Conservation (phyloP, 2,329 filamentous ascomycete species). For the Monilinia vaccinii-corymbosi region DNA sequence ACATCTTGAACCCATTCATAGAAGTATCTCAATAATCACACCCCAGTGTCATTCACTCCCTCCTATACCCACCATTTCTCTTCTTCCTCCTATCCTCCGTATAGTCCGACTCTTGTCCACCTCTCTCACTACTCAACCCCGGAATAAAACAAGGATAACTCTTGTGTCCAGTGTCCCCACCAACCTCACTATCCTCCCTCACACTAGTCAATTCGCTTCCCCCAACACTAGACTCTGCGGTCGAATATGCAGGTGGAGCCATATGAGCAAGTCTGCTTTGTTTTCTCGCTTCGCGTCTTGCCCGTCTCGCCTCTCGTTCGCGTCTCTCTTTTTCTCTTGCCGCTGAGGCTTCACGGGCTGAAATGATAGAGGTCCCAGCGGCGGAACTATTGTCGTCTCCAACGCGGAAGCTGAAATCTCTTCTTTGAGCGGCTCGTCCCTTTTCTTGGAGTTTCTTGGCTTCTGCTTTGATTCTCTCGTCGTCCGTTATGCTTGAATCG, state of each 20-base stretch:
- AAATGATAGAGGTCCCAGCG: slow-evolving; percentile 2
- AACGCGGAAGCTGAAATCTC: slow-evolving; percentile 28
- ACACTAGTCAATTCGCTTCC: slow-evolving; percentile 15
- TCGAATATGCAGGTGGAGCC: slow-evolving; percentile 2
- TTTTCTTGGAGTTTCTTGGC: slow-evolving; percentile 47
- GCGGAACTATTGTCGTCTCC: slow-evolving; percentile 26
- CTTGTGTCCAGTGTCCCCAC: slow-evolving; percentile 29
- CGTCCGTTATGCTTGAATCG: slow-evolving; percentile 7
- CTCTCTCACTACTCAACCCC: slow-evolving; percentile 21
- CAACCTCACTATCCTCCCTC: slow-evolving; percentile 16
- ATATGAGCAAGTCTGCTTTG: slow-evolving; percentile 15
- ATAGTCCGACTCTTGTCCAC: slow-evolving; percentile 21
- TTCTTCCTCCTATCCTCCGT: slow-evolving; percentile 26
- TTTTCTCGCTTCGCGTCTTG: slow-evolving; percentile 16
- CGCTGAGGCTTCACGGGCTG: slow-evolving; percentile 7
- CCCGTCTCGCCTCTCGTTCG: slow-evolving; percentile 10
- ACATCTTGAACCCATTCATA: background rate
- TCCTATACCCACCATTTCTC: slow-evolving; percentile 15
- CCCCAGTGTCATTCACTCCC: background rate
- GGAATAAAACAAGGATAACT: slow-evolving; percentile 30
- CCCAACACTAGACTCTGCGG: background rate
- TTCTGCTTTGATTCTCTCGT: slow-evolving; percentile 46
- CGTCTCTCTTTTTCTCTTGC: slow-evolving; percentile 13
- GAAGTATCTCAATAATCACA: background rate
- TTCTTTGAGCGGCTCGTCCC: slow-evolving; percentile 34